Conservation (phyloP, 768 basidiomycete genomes). For the Russula brevipes region DNA sequence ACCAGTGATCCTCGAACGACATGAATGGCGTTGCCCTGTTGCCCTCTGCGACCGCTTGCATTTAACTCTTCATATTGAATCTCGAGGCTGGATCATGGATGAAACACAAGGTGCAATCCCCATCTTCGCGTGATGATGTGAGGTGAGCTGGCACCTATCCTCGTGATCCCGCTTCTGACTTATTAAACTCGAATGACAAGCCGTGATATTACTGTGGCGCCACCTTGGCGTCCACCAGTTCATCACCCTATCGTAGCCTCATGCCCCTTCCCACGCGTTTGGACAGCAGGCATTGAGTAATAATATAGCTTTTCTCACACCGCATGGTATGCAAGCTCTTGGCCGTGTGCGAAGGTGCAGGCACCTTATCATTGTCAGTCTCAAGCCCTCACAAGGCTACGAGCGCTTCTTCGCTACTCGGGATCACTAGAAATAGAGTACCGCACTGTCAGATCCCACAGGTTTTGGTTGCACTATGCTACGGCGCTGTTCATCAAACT, state of each 20-base stretch:
- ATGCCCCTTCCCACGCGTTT: not conserved
- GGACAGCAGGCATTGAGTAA: not conserved
- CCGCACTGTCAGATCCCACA: not conserved
- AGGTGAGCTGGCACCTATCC: slow-evolving; percentile 3
- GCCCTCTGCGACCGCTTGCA: slow-evolving; percentile 19
- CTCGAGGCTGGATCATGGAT: slow-evolving; percentile 24
- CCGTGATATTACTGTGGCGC: slow-evolving; percentile 2
- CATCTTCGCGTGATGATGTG: slow-evolving; percentile 20
- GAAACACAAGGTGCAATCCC: slow-evolving; percentile 23
- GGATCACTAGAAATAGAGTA: not conserved
- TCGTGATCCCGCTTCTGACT: not conserved
- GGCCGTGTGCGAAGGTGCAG: not conserved
- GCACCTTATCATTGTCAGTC: not conserved
- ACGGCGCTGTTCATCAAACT: slow-evolving; percentile 3
- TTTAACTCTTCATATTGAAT: slow-evolving; percentile 19
- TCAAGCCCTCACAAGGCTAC: not conserved
- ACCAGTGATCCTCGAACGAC: slow-evolving; percentile 16
- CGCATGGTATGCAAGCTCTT: slow-evolving; percentile 1
- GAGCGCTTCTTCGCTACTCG: not conserved
- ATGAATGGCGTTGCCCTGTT: slow-evolving; percentile 26
- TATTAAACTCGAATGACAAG: not conserved
- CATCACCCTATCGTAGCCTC: not conserved
- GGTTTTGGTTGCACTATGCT: not conserved
- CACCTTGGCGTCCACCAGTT: not conserved
- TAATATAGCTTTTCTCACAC: slow-evolving; percentile 14